Evolutionary conservation across 2,329 filamentous ascomycete genomes (phyloP), one percentile per base, ranked within the genome.

Genomic region (Zasmidium angulare): DNA sequence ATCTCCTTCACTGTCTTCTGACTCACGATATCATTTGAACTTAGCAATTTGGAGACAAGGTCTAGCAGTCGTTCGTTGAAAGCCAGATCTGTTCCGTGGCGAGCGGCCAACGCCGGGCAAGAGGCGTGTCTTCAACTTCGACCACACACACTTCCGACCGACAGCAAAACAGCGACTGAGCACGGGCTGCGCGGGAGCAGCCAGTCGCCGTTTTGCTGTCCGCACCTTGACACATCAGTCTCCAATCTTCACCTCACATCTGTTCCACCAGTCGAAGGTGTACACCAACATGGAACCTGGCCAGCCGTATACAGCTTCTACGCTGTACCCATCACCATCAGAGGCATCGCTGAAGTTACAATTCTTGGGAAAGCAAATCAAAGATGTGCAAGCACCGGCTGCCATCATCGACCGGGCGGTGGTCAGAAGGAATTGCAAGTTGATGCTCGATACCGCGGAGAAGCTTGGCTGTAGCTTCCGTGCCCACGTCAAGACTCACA

Each of bases 401-500:
- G 84, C 83, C 2, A 79, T 93, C 46, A 76, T 93, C 14, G 89
- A 93, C 71, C 73, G 86, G 11, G 84, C 85, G 2, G 86, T 88
- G 46, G 76, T 91, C 22, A 78, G 83, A 56, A 77, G 81, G 51
- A 91, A 93, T 69, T 93, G 90, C 74, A 75, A 79, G 61, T 79
- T 84, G 36, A 93, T 95, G 89, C 82, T 91, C 6, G 78, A 85
- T 12, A 84, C 89, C 0, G 82, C 83, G 14, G 72, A 81, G 46
- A 75, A 76, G 52, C 75, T 93, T 14, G 78, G 81, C 0, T 79
- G 93, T 22, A 82, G 81, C 6, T 93, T 91, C 78, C 80, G 90
- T 59, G 87, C 88, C 1, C 90, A 95, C 72, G 85, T 93, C 60
- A 95, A 95, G 76, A 92, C 89, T 21, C 90, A 95, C 74, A 95